Evolutionary conservation across 2,329 filamentous ascomycete genomes (phyloP), one percentile per base, ranked within the genome.

Genomic region (Piedraia hortae): DNA sequence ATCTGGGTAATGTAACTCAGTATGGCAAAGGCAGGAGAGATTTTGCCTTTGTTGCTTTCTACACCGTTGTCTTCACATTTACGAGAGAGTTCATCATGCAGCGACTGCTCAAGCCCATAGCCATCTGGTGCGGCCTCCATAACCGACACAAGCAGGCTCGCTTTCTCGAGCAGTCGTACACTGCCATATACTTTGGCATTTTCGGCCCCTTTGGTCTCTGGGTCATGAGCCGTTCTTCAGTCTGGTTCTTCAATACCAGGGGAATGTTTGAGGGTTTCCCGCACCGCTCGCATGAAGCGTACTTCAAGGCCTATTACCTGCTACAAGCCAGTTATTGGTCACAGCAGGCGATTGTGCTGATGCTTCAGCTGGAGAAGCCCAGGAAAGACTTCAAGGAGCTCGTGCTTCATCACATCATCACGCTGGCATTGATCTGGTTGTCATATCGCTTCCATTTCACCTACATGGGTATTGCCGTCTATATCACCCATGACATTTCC

Each of bases 401-500:
- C 24, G 74, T 90, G 22, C 64, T 68, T 24, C 80, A 93, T 45
- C 80, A 93, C 45, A 68, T 91, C 34, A 73, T 91, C 42, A 88
- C 75, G 10, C 51, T 93, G 27, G 53, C 67, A 10, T 58, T 93
- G 35, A 90, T 93, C 34, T 69, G 50, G 26, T 51, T 82, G 39
- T 85, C 73, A 51, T 93, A 91, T 50, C 66, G 77, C 28, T 93
- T 90, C 54, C 80, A 93, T 48, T 93, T 91, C 46, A 88, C 78
- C 10, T 82, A 90, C 48, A 88, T 93, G 43, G 80, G 80, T 12
- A 50, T 91, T 24, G 74, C 77, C 10, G 77, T 93, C 15, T 93
- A 90, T 47, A 77, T 85, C 29, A 90, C 80, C 6, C 77, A 89
- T 46, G 80, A 93, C 41, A 73, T 91, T 29, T 78, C 69, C 28